phyloP scores from a whole-genome alignment of 495 filamentous ascomycete species.

The Penicillium verhagenii region DNA sequence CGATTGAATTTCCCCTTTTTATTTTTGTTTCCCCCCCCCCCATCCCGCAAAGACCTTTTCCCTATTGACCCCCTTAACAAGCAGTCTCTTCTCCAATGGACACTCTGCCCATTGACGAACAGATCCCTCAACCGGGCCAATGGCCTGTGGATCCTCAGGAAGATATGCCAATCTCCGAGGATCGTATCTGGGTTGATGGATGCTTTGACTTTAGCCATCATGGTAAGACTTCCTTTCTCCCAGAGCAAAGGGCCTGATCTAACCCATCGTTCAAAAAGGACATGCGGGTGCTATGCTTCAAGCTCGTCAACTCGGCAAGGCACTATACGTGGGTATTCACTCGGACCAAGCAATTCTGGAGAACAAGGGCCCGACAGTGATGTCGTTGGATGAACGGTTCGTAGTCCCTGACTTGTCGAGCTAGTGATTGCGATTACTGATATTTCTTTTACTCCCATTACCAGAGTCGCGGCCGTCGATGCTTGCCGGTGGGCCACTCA shows the following conservation, averaged over 20 bases:
- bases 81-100: conserved; percentile 11
- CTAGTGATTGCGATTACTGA: conserved; percentile 12
- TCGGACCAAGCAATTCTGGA: conserved; percentile 91
- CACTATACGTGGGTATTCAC: conserved; percentile 89
- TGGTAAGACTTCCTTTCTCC: conserved; percentile 48
- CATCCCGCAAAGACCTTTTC: too few relatives aligned
- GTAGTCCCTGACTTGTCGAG: conserved; percentile 11
- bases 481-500: conserved; percentile 92
- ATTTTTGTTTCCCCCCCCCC: not conserved
- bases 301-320: conserved; percentile 78
- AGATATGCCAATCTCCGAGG: conserved; percentile 58
- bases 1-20: conserved; percentile 1
- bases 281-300: conserved; percentile 97
- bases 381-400: conserved; percentile 86
- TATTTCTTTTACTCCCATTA: not conserved
- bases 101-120: conserved; percentile 28
- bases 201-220: conserved; percentile 99
- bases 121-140: conserved; percentile 47
- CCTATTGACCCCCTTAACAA: not conserved
- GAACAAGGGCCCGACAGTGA: conserved; percentile 97
- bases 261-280: conserved; percentile 51
- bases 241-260: not conserved
- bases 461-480: conserved; percentile 75
- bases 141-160: conserved; percentile 70
- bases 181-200: conserved; percentile 93